Evolutionary conservation across 1,139 yeast genomes (phyloP).

Genomic region (Pichia sp.): DNA sequence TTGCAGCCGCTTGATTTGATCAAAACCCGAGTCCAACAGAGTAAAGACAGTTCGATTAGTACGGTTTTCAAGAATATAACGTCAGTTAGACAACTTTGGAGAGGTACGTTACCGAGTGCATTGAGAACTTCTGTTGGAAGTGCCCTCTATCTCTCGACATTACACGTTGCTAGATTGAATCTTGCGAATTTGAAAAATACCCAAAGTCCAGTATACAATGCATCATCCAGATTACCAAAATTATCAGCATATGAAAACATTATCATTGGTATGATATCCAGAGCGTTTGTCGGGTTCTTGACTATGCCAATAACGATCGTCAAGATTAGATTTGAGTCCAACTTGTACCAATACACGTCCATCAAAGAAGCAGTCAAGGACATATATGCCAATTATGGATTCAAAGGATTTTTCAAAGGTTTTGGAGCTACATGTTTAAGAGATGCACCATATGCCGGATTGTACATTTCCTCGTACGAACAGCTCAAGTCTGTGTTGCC

Average conservation of each 20-base stretch:
- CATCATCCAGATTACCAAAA: slow-evolving; percentile 57
- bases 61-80: slow-evolving; percentile 46
- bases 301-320: slow-evolving; percentile 99
- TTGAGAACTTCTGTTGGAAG: slow-evolving; percentile 89
- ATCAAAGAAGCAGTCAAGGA: slow-evolving; percentile 59
- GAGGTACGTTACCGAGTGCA: slow-evolving; percentile 92
- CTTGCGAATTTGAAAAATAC: slow-evolving; percentile 39
- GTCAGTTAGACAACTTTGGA: slow-evolving; percentile 66
- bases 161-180: slow-evolving; percentile 59
- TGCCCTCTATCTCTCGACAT: slow-evolving; percentile 74
- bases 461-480: slow-evolving; percentile 85
- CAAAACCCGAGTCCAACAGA: slow-evolving; percentile 88
- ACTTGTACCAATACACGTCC: slow-evolving; percentile 67
- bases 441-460: slow-evolving; percentile 96
- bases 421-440: slow-evolving; percentile 84
- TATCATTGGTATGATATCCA: slow-evolving; percentile 71
- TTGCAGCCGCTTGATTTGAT: slow-evolving; percentile 90
- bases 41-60: slow-evolving; percentile 41
- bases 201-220: slow-evolving; percentile 12
- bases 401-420: slow-evolving; percentile 79
- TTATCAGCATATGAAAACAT: slow-evolving; percentile 70
- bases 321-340: slow-evolving; percentile 85
- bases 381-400: slow-evolving; percentile 51
- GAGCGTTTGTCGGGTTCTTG: slow-evolving; percentile 79
- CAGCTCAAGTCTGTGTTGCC: slow-evolving; percentile 49